Evolutionary conservation across 306 rosid species (phyloP).

Genomic region (Pachyrhizus erosus): DNA sequence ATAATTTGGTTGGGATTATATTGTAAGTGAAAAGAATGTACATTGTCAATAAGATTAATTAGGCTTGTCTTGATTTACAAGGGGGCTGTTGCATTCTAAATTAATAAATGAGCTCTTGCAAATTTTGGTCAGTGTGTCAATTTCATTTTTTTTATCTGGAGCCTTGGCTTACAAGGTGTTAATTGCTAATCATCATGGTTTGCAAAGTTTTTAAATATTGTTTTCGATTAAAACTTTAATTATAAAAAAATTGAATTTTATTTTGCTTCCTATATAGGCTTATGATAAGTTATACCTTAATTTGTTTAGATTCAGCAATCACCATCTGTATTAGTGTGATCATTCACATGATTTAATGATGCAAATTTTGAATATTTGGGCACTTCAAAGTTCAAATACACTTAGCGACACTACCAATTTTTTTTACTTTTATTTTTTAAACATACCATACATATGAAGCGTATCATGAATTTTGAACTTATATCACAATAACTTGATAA

Average conservation of each 20-base stretch:
- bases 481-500: neutral
- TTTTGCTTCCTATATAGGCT: neutral
- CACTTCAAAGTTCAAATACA: too few relatives aligned
- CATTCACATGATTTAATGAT: neutral
- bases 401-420: too few relatives aligned
- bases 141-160: neutral
- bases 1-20: conserved; percentile 3
- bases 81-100: neutral
- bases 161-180: neutral
- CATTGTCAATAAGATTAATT: neutral
- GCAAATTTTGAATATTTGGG: neutral
- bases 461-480: neutral
- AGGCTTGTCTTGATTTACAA: neutral
- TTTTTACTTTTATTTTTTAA: neutral
- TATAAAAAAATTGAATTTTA: neutral
- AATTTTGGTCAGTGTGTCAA: neutral
- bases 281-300: neutral
- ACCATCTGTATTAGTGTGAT: neutral
- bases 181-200: too few relatives aligned
- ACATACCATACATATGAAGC: neutral
- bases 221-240: neutral
- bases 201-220: neutral
- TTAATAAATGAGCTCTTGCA: neutral
- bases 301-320: neutral
- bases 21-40: neutral